phyloP scores from a whole-genome alignment of 352 stramenopile genomes.

The Phytophthora citrophthora region DNA sequence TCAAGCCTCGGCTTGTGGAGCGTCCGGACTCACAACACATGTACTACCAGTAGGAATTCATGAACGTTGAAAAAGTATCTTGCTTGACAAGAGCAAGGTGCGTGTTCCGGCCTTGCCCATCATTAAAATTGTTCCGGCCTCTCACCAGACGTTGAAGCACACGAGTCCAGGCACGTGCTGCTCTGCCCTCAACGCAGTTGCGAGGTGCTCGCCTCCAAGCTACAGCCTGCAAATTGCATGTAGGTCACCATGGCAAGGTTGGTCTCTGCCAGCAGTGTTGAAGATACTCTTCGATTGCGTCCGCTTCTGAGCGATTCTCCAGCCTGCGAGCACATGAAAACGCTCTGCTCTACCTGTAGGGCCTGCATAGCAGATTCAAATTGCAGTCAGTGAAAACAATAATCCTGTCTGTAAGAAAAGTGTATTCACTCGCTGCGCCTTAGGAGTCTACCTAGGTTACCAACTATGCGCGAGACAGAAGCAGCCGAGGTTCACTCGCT shows the following conservation, averaged over 20 bases:
- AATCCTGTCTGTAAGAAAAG: neutral
- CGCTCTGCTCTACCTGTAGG: too few relatives aligned
- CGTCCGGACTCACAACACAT: constrained; percentile 15
- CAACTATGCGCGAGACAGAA: too few relatives aligned
- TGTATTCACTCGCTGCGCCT: neutral
- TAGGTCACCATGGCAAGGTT: neutral
- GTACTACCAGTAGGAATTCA: constrained; percentile 4
- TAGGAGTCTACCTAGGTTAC: too few relatives aligned
- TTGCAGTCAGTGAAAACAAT: too few relatives aligned
- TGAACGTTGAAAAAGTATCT: constrained; percentile 20
- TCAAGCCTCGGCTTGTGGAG: neutral
- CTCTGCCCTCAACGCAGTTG: constrained; percentile 2
- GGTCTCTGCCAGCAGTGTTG: neutral
- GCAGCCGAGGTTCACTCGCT: neutral
- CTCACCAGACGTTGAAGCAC: constrained; percentile 14
- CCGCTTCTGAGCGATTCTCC: neutral
- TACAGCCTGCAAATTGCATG: too few relatives aligned
- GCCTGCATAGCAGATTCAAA: too few relatives aligned
- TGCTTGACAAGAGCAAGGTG: constrained; percentile 7
- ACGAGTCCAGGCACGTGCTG: neutral
- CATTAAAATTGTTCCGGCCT: constrained; percentile 24
- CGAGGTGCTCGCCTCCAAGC: too few relatives aligned
- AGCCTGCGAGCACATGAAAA: too few relatives aligned
- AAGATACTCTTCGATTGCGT: neutral
- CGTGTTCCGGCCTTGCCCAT: too few relatives aligned